Conservation (phyloP, 2,329 filamentous ascomycete genomes). For the Aureobasidium musti region DNA sequence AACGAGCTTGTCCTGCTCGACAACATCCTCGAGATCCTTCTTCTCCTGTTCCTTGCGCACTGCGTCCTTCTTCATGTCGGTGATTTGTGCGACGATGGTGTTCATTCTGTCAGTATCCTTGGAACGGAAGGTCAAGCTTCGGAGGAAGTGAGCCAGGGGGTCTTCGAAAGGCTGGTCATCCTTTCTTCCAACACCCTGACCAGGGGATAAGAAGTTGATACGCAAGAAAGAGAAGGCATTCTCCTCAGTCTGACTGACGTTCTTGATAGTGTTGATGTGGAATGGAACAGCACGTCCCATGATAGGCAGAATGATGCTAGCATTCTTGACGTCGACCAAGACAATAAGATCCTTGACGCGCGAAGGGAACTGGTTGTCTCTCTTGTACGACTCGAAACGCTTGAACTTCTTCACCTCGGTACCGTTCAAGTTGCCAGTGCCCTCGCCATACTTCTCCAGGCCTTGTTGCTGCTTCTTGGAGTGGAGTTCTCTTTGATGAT, state of each 20-base stretch:
- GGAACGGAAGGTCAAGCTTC: slow-evolving; percentile 93
- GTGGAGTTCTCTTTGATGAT: slow-evolving; percentile 89
- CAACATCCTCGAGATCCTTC: slow-evolving; percentile 99
- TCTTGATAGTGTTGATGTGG: slow-evolving; percentile 98
- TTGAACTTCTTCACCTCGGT: slow-evolving; percentile 98
- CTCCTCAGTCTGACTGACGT: slow-evolving; percentile 96
- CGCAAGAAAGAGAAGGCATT: slow-evolving; percentile 90
- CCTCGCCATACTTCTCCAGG: slow-evolving; percentile 79
- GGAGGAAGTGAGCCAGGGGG: slow-evolving; percentile 89
- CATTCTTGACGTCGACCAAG: slow-evolving; percentile 86
- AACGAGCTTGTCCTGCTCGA: slow-evolving; percentile 95
- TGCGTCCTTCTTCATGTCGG: slow-evolving; percentile 91
- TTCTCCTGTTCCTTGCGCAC: slow-evolving; percentile 95
- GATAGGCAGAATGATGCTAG: slow-evolving; percentile 88
- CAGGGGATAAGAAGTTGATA: slow-evolving; percentile 96
- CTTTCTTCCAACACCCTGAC: slow-evolving; percentile 94
- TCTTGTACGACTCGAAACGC: slow-evolving; percentile 98
- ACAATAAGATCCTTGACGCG: slow-evolving; percentile 84
- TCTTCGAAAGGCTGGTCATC: slow-evolving; percentile 97
- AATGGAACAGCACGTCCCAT: slow-evolving; percentile 98
- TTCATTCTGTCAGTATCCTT: slow-evolving; percentile 85
- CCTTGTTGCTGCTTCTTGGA: slow-evolving; percentile 88
- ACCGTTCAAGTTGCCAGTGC: slow-evolving; percentile 80
- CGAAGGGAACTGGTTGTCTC: slow-evolving; percentile 87
- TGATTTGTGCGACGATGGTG: slow-evolving; percentile 89